Percentiles rank a stretch among this genome's conserved stretches.
phyloP scores from a whole-genome alignment of 2,329 filamentous ascomycete genomes.

The Sphaerulina vaccinii region DNA sequence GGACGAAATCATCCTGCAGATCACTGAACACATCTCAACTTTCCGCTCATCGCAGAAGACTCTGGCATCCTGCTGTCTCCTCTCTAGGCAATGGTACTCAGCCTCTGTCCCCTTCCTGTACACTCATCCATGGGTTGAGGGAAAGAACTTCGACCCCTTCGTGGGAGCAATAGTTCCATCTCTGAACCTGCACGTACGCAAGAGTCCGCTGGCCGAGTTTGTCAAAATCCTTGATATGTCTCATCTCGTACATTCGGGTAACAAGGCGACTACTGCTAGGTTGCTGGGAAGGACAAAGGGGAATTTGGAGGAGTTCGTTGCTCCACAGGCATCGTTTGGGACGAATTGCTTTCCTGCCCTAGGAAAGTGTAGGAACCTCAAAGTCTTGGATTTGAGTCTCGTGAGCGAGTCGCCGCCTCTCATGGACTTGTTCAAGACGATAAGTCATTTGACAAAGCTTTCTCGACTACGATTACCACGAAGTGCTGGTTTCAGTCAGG shows the following conservation, averaged over 20 bases:
- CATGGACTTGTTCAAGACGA: slow-evolving; percentile 50
- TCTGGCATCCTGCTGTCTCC: slow-evolving; percentile 53
- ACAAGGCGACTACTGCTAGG: slow-evolving; percentile 57
- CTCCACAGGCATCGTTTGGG: slow-evolving; percentile 58
- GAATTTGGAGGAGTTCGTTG: slow-evolving; percentile 54
- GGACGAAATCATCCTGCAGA: slow-evolving; percentile 54
- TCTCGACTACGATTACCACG: slow-evolving; percentile 42
- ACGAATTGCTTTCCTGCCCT: slow-evolving; percentile 58
- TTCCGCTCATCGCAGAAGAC: slow-evolving; percentile 44
- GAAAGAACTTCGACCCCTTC: slow-evolving; percentile 55
- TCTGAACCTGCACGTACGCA: slow-evolving; percentile 49
- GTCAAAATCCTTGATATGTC: slow-evolving; percentile 56
- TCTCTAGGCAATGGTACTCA: slow-evolving; percentile 58
- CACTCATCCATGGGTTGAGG: slow-evolving; percentile 50
- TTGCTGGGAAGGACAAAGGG: slow-evolving; percentile 55
- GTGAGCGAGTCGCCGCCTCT: slow-evolving; percentile 53
- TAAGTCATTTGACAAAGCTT: slow-evolving; percentile 49
- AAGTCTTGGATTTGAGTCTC: slow-evolving; percentile 53
- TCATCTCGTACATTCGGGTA: slow-evolving; percentile 58
- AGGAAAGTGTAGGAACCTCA: slow-evolving; percentile 54
- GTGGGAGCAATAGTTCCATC: slow-evolving; percentile 55
- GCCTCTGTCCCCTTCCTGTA: slow-evolving; percentile 55
- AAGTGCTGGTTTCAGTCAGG: slow-evolving; percentile 36
- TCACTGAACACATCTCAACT: slow-evolving; percentile 47
- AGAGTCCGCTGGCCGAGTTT: slow-evolving; percentile 49